These are phyloP conservation scores for Pseudogymnoascus sp. DNA, from an alignment of 2,329 filamentous ascomycete genomes.

Conservation along the genomic window DNA sequence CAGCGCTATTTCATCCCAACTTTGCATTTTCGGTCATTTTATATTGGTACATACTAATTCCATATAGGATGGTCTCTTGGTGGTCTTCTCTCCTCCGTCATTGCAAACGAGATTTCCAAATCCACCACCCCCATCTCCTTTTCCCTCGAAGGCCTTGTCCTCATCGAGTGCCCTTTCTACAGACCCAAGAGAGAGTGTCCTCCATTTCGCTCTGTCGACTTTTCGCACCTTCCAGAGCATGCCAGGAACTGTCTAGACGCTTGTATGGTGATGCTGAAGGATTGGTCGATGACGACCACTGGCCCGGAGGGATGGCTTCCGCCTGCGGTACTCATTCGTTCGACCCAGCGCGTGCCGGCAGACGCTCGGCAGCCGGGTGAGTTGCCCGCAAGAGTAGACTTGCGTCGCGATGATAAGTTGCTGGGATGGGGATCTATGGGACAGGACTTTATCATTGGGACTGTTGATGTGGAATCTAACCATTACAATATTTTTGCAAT, in stretches of 20 bases:
- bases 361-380: background rate
- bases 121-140: background rate
- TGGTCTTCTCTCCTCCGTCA: background rate
- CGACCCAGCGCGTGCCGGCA: background rate
- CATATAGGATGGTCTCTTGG: slow-evolving; percentile 1
- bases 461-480: background rate
- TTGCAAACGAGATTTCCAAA: slow-evolving; percentile 3
- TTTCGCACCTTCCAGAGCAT: background rate
- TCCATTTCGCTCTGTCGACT: background rate
- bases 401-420: background rate
- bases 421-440: background rate
- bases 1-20: background rate
- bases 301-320: background rate
- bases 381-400: background rate
- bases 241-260: background rate
- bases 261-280: background rate
- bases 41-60: background rate
- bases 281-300: background rate
- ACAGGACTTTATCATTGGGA: background rate
- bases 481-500: slow-evolving; percentile 1
- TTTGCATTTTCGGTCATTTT: background rate
- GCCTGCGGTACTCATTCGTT: background rate
- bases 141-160: background rate
- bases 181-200: background rate
- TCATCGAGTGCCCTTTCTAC: background rate